A percentile compares a stretch with the other conserved stretches of the same genome.
phyloP scores from a whole-genome alignment of 371 early-diverging fungal genomes.

The Lichtheimia corymbifera region DNA sequence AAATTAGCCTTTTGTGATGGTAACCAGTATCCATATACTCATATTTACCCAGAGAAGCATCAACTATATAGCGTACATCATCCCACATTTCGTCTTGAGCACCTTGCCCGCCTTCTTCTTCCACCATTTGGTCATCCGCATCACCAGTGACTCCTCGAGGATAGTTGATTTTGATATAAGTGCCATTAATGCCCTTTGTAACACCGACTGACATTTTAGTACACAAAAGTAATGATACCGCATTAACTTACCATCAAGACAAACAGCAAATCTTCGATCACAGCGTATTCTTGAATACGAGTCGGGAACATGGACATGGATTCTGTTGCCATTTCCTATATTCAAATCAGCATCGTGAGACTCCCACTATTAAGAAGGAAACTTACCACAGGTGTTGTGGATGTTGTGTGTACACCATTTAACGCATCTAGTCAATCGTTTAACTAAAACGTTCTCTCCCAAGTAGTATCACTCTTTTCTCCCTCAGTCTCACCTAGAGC shows the following conservation, averaged over 20 bases:
- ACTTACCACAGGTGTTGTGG: constrained; percentile 4
- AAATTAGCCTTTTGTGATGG: too few species aligned
- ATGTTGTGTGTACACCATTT: neutral
- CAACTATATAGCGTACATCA: constrained; percentile 41
- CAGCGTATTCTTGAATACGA: constrained; percentile 75
- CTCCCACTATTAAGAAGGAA: neutral
- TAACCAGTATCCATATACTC: neutral
- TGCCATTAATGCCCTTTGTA: constrained; percentile 82
- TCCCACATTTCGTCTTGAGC: constrained; percentile 30
- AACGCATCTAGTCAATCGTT: neutral
- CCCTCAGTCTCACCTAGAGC: neutral
- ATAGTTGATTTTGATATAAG: constrained; percentile 57
- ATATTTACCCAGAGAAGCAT: constrained; percentile 49
- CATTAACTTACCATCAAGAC: constrained; percentile 73
- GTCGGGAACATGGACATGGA: constrained; percentile 30
- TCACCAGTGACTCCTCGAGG: constrained; percentile 20
- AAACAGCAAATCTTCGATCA: constrained; percentile 87
- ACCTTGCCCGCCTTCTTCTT: constrained; percentile 15
- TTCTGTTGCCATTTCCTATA: constrained; percentile 1
- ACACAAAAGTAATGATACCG: too few species aligned
- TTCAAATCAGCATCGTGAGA: neutral
- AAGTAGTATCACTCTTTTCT: too few species aligned
- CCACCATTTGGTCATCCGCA: constrained; percentile 32
- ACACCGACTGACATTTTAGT: too few species aligned
- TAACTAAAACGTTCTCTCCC: too few species aligned